Conservation (phyloP, 2,329 filamentous ascomycete genomes). For the Fusarium incarnatum region DNA sequence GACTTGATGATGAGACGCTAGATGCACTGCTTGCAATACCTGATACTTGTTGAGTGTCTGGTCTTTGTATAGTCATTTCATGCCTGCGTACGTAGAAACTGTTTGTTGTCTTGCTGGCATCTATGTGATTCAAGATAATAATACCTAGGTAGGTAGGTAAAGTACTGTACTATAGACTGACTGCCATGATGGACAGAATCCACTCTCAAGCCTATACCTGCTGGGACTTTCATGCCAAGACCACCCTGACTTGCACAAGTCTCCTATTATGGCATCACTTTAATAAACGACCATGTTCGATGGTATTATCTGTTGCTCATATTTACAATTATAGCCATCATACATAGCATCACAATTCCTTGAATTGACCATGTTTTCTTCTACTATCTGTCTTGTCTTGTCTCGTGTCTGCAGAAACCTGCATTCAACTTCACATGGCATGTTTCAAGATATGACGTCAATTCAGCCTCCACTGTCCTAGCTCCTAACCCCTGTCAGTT, state of each 20-base stretch:
- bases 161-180: background rate
- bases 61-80: background rate
- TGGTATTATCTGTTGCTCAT: background rate
- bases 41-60: background rate
- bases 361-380: background rate
- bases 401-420: conserved; percentile 19
- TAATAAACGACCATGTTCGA: background rate
- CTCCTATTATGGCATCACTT: conserved; percentile 21
- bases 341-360: background rate
- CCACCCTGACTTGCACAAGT: conserved; percentile 6
- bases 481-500: conserved; percentile 20
- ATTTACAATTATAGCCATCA: conserved; percentile 7
- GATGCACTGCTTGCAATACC: background rate
- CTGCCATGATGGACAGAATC: conserved; percentile 3
- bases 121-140: background rate
- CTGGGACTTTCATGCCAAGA: conserved; percentile 19
- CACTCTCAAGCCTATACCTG: background rate
- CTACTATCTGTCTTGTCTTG: conserved; percentile 3
- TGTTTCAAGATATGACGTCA: conserved; percentile 33
- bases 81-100: background rate
- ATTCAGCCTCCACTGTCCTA: conserved; percentile 21
- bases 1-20: background rate
- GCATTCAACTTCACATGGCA: conserved; percentile 20
- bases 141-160: no score
- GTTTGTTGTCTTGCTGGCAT: background rate